These are phyloP conservation scores for Straminergon stramineum DNA, from an alignment of 225 moss, liverwort and hornwort species.

Conservation along the genomic window DNA sequence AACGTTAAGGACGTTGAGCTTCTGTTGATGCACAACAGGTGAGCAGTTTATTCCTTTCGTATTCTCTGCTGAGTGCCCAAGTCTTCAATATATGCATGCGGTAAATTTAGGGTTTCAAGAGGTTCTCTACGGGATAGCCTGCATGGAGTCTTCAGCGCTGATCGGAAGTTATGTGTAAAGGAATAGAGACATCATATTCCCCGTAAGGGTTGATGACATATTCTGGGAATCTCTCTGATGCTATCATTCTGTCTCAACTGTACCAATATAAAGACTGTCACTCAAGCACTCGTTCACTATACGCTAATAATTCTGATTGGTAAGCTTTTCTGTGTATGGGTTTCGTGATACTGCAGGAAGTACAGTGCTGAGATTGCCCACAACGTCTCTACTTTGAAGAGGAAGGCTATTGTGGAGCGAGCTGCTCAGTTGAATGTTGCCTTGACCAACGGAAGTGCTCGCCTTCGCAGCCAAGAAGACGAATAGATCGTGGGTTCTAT, in stretches of 20 bases:
- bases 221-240: conserved; percentile 32
- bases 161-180: conserved; percentile 18
- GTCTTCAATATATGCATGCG: too few species aligned
- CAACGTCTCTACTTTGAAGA: conserved; percentile 83
- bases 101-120: background rate
- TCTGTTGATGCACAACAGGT: conserved; percentile 89
- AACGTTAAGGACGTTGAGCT: conserved; percentile 80
- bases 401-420: conserved; percentile 84
- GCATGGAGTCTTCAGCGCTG: background rate
- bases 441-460: conserved; percentile 73
- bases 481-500: conserved; percentile 51
- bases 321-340: background rate
- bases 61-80: background rate
- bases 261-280: background rate
- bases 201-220: conserved; percentile 10
- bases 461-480: conserved; percentile 93
- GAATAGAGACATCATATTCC: conserved; percentile 15
- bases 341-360: conserved; percentile 24
- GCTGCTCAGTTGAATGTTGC: conserved; percentile 72
- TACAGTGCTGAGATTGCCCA: conserved; percentile 88
- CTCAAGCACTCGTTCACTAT: background rate
- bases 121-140: background rate
- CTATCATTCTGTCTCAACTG: background rate
- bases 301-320: background rate
- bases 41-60: background rate